Conservation (phyloP, 306 rosid species). For the Acacia crassicarpa region DNA sequence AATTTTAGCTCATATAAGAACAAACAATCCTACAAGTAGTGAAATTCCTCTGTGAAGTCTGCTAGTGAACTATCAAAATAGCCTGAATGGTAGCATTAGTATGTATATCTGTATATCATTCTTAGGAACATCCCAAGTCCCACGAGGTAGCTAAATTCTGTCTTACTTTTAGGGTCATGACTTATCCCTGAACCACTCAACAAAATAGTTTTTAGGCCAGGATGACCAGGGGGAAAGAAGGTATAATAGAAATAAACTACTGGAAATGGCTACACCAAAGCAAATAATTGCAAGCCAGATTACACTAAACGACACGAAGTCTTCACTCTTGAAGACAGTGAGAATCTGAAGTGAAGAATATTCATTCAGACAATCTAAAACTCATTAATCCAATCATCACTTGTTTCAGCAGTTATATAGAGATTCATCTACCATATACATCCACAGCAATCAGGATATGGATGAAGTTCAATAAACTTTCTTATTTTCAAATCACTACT, state of each 20-base stretch:
- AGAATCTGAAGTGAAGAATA: conserved; percentile 11
- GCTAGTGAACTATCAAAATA: background rate
- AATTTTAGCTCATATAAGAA: background rate
- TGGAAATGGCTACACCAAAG: background rate
- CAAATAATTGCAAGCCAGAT: background rate
- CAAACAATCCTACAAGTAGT: background rate
- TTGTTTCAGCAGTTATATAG: conserved; percentile 2
- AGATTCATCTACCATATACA: conserved; percentile 9
- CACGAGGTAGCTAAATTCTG: background rate
- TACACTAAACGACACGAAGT: background rate
- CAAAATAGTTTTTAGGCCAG: background rate
- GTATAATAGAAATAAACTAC: conserved; percentile 3
- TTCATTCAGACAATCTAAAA: background rate
- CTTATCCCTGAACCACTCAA: conserved; percentile 1
- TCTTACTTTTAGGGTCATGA: conserved; percentile 12
- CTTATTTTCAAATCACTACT: background rate
- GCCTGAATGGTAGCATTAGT: conserved; percentile 7
- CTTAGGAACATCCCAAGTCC: background rate
- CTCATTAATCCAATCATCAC: conserved; percentile 18
- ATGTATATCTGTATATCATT: conserved; percentile 19
- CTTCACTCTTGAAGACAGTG: background rate
- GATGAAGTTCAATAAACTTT: conserved; percentile 17
- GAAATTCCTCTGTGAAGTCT: background rate
- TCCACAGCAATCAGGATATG: conserved; percentile 12
- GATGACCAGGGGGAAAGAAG: conserved; percentile 16